phyloP scores from a whole-genome alignment of 768 basidiomycete species.

The Epithele typhae region DNA sequence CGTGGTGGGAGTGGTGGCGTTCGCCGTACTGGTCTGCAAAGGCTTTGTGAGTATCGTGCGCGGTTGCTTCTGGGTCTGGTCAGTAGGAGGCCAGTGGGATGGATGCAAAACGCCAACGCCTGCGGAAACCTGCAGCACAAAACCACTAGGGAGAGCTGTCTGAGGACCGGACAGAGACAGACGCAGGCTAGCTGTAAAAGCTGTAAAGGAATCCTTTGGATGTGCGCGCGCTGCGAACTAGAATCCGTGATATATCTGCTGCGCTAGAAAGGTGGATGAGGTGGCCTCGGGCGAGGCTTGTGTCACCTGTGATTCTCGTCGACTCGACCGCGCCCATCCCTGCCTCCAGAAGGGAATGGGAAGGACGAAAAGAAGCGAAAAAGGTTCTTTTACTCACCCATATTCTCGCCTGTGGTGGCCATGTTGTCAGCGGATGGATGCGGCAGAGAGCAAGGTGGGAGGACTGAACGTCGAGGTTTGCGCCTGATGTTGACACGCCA shows the following conservation, averaged over 20 bases:
- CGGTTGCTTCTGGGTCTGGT: conserved; percentile 23
- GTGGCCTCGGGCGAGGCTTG: conserved; percentile 12
- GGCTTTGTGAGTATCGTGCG: conserved; percentile 31
- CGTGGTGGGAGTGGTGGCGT: conserved; percentile 37
- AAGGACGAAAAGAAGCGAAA: conserved; percentile 6
- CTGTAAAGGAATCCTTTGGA: conserved; percentile 29
- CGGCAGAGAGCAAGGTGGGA: too few relatives aligned
- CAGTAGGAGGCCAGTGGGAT: conserved; percentile 24
- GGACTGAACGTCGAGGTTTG: too few relatives aligned
- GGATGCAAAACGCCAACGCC: too few relatives aligned
- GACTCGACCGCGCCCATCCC: conserved; percentile 14
- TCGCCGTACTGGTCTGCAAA: conserved; percentile 52
- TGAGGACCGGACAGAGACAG: not conserved
- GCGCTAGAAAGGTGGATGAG: conserved; percentile 36
- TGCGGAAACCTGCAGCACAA: not conserved
- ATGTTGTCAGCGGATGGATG: too few relatives aligned
- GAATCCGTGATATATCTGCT: conserved; percentile 51
- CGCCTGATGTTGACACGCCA: too few relatives aligned
- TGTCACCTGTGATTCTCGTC: conserved; percentile 16
- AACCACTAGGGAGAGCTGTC: conserved; percentile 11
- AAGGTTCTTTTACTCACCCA: conserved; percentile 15
- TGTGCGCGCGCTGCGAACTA: conserved; percentile 1
- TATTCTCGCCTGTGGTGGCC: conserved; percentile 12
- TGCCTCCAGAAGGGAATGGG: conserved; percentile 21
- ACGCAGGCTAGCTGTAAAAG: conserved; percentile 64